A percentile compares a stretch with the other conserved stretches of the same genome.
These are phyloP conservation scores for Neurospora sp. DNA, from an alignment of 495 filamentous ascomycete species.

Conservation along the genomic window DNA sequence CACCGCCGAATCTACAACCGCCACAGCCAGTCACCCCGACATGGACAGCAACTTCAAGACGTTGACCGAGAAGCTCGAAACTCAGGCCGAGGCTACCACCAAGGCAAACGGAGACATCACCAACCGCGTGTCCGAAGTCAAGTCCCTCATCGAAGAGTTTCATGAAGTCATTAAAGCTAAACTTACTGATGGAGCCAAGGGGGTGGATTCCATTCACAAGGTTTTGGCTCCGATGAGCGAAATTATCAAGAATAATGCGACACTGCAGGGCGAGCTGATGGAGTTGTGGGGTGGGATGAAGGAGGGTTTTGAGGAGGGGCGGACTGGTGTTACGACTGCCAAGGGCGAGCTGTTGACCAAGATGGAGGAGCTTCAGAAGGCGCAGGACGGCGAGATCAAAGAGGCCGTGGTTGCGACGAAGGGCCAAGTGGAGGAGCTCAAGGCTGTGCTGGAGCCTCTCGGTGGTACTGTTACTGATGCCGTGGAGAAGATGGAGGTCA, in stretches of 20 bases:
- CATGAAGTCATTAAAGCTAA: constrained; percentile 35
- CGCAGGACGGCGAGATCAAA: constrained; percentile 56
- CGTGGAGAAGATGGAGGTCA: constrained; percentile 71
- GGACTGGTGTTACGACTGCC: constrained; percentile 16
- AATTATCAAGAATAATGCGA: constrained; percentile 46
- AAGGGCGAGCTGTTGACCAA: constrained; percentile 20
- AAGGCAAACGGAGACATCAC: constrained; percentile 36
- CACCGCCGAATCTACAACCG: neutral
- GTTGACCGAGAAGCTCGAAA: constrained; percentile 54
- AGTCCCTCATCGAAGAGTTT: constrained; percentile 41
- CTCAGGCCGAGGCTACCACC: constrained; percentile 56
- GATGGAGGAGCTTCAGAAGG: constrained; percentile 63
- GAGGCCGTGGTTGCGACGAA: constrained; percentile 56
- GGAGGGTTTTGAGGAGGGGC: constrained; percentile 69
- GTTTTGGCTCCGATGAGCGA: constrained; percentile 53
- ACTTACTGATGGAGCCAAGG: constrained; percentile 40
- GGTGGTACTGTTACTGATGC: constrained; percentile 73
- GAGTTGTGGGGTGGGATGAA: constrained; percentile 72
- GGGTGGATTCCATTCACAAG: constrained; percentile 41
- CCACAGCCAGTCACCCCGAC: constrained; percentile 26
- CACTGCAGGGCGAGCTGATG: constrained; percentile 53
- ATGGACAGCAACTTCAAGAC: constrained; percentile 66
- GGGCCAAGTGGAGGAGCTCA: constrained; percentile 74
- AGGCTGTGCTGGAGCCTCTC: constrained; percentile 71
- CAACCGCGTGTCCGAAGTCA: constrained; percentile 42